Evolutionary conservation across 2,329 filamentous ascomycete genomes (phyloP).

Genomic region (Penicillium sp.): DNA sequence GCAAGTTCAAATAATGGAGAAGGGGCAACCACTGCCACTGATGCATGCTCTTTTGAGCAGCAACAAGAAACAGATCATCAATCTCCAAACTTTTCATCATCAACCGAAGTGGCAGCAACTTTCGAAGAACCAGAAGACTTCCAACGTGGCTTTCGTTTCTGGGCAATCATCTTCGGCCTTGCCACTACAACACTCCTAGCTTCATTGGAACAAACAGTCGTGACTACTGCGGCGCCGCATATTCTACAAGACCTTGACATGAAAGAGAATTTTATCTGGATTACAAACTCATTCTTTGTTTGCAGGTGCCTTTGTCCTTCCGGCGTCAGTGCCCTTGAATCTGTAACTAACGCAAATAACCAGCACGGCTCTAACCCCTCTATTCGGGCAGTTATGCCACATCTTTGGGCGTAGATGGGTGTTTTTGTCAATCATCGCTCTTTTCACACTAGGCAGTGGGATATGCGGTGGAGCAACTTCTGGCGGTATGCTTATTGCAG

Average conservation of each 20-base stretch:
- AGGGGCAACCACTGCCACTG: neutral
- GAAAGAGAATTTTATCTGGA: neutral
- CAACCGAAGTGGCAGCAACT: neutral
- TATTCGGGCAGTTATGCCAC: neutral
- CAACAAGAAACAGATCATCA: neutral
- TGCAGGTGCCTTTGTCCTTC: neutral
- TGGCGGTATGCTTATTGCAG: neutral
- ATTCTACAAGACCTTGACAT: neutral
- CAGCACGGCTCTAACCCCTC: neutral
- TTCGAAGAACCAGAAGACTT: neutral
- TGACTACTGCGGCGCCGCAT: neutral
- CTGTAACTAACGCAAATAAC: neutral
- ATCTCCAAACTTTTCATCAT: neutral
- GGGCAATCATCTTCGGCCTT: neutral
- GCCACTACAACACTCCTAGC: neutral
- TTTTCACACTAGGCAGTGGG: neutral
- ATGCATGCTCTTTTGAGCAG: neutral
- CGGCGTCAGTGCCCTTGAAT: neutral
- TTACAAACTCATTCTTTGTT: neutral
- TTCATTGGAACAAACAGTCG: neutral
- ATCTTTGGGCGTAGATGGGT: neutral
- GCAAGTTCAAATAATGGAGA: neutral
- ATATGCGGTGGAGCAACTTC: neutral
- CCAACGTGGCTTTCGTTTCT: neutral
- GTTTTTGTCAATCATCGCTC: neutral